Conservation (phyloP, 2,329 filamentous ascomycete genomes). For the Penicillium sp. region DNA sequence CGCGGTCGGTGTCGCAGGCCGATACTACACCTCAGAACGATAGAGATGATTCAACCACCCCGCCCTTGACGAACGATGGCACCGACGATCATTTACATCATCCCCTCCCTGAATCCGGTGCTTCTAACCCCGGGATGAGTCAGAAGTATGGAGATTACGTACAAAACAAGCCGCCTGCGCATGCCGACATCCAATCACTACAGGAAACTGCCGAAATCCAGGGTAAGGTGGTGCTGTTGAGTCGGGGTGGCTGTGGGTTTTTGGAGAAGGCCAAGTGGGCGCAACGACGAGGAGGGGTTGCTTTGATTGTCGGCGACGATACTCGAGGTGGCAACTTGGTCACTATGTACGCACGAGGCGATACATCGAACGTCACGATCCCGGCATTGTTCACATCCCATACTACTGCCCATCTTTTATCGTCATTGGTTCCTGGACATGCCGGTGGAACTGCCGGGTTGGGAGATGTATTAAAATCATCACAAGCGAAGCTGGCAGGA, state of each 20-base stretch:
- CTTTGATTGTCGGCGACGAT: slow-evolving; percentile 91
- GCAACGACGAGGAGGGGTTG: slow-evolving; percentile 82
- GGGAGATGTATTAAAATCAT: slow-evolving; percentile 58
- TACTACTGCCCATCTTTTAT: slow-evolving; percentile 89
- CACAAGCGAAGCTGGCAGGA: slow-evolving; percentile 40
- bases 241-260: slow-evolving; percentile 92
- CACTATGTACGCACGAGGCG: slow-evolving; percentile 97
- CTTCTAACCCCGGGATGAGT: slow-evolving; percentile 34
- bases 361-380: slow-evolving; percentile 92
- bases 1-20: slow-evolving; percentile 25
- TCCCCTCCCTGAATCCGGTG: slow-evolving; percentile 48
- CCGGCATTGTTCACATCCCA: slow-evolving; percentile 92
- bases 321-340: slow-evolving; percentile 84
- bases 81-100: slow-evolving; percentile 83
- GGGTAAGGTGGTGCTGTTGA: slow-evolving; percentile 88
- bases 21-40: slow-evolving; percentile 23
- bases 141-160: slow-evolving; percentile 36
- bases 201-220: slow-evolving; percentile 90
- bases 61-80: slow-evolving; percentile 61
- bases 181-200: slow-evolving; percentile 87
- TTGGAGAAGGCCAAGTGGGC: slow-evolving; percentile 97
- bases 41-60: slow-evolving; percentile 14
- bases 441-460: slow-evolving; percentile 62
- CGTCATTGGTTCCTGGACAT: slow-evolving; percentile 75
- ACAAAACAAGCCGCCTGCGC: slow-evolving; percentile 46